These are phyloP conservation scores for Eimeria praecox DNA, from an alignment of 169 alveolate species.

Conservation along the genomic window DNA sequence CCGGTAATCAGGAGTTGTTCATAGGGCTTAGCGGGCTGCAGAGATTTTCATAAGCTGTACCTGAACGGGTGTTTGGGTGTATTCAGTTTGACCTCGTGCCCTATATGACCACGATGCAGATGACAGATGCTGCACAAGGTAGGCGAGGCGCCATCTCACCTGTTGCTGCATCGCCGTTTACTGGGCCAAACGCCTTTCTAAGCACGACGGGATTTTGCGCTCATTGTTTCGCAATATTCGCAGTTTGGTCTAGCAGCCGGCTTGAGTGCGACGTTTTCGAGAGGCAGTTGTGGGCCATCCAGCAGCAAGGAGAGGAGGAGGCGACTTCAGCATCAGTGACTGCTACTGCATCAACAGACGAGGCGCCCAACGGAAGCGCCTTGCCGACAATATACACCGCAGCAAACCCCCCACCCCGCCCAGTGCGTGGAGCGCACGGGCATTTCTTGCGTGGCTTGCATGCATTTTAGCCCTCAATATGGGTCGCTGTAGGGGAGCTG, in stretches of 20 bases:
- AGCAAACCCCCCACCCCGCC: constrained; percentile 79
- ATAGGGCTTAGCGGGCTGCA: background rate
- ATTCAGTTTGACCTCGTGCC: constrained; percentile 82
- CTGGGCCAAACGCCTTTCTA: background rate
- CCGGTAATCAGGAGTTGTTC: background rate
- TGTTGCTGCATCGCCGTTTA: background rate
- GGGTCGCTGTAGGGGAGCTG: background rate
- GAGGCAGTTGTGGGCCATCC: constrained; percentile 74
- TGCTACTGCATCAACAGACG: constrained; percentile 48
- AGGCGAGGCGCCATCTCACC: background rate
- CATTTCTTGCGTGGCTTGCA: background rate
- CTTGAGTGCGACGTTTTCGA: constrained; percentile 81
- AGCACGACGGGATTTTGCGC: background rate
- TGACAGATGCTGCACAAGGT: constrained; percentile 74
- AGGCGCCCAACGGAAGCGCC: constrained; percentile 1
- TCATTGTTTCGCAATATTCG: background rate
- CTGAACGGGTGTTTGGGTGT: background rate
- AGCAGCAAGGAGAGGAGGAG: constrained; percentile 71
- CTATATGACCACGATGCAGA: constrained; percentile 77
- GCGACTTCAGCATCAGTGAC: constrained; percentile 32
- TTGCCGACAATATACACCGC: constrained; percentile 62
- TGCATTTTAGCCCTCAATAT: background rate
- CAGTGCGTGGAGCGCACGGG: constrained; percentile 32
- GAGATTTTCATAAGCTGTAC: background rate
- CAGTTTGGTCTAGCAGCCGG: constrained; percentile 80